Base-by-base conservation (phyloP, 2,329 filamentous ascomycete species). In the Colletotrichum sp. region DNA sequence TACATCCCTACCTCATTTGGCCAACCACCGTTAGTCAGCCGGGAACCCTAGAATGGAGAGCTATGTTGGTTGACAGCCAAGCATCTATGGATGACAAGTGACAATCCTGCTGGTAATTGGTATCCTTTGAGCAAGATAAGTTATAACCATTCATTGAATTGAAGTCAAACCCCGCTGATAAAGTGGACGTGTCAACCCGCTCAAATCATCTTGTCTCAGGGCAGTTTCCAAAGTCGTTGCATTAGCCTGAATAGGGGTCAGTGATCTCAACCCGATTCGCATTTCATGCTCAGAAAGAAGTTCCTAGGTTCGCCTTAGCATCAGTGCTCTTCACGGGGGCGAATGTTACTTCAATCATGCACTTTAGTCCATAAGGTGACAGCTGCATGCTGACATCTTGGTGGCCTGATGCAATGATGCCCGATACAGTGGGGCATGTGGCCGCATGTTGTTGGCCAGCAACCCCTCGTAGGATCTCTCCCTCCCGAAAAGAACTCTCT, bases 61-160 rank as follows among this genome's bases (percentile, higher is more conserved):
- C 39, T n/a, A 4, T 2, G 19, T n/a, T n/a, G 19, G 39, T n/a
- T n/a, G 39, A n/a, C 19, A 44, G 16, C 16, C 16, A 3, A 11
- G 8, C 5, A 9, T n/a, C 16, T 16, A 44, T 44, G 8, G 16
- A 32, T 32, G 32, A 8, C 16, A n/a, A 44, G 8, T 44, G 39
- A 44, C 39, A 44, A 4, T 1, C 19, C 1, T 44, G 1, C 39
- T 19, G 2, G 9, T 8, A 11, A 44, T 11, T 19, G 0, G 2
- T 2, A 8, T 44, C 1, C 9, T 44, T n/a, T 39, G 15, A 39
- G 8, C 16, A 39, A 39, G 4, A 36, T 36, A 2, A 16, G 15
- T 36, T 16, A 16, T 36, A 8, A 36, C 32, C 32, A 15, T 15
- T 34, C 13, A 15, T 15, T 34, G 6, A 3, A 34, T 34, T 34